Evolutionary conservation across 805 yeast genomes (phyloP).

Genomic region (Saturnispora silvae): DNA sequence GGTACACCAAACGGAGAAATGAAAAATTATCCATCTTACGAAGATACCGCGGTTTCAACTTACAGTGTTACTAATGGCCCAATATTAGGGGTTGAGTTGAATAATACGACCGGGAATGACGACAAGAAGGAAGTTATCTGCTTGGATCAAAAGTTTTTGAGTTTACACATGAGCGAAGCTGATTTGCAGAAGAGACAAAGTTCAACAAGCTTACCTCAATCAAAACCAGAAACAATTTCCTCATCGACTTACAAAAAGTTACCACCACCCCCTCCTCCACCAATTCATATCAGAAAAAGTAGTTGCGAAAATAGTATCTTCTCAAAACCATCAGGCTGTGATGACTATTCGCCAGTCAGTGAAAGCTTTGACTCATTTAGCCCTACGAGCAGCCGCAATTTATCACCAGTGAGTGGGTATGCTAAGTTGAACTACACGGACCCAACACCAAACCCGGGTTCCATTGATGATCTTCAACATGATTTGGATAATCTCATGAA

Average conservation of each 20-base stretch:
- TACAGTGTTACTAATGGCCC: constrained; percentile 31
- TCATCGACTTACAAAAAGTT: not conserved
- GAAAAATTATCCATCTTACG: not conserved
- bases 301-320: too few relatives aligned
- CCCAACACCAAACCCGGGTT: too few relatives aligned
- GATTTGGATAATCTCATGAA: constrained; percentile 11
- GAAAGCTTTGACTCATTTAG: too few relatives aligned
- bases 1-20: not conserved
- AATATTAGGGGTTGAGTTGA: constrained; percentile 36
- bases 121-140: constrained; percentile 36
- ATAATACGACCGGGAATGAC: constrained; percentile 15
- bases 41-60: not conserved
- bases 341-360: not conserved
- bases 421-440: not conserved
- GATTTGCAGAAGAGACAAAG: not conserved
- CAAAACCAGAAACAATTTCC: not conserved
- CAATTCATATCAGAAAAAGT: too few relatives aligned
- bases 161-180: constrained; percentile 32
- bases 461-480: constrained; percentile 2
- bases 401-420: not conserved
- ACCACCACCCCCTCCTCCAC: not conserved
- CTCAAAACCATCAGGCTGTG: not conserved
- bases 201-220: not conserved
- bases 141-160: constrained; percentile 45
- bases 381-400: not conserved